Conservation (phyloP, 2,329 filamentous ascomycete genomes). For the Chaetomiaceae sp. region DNA sequence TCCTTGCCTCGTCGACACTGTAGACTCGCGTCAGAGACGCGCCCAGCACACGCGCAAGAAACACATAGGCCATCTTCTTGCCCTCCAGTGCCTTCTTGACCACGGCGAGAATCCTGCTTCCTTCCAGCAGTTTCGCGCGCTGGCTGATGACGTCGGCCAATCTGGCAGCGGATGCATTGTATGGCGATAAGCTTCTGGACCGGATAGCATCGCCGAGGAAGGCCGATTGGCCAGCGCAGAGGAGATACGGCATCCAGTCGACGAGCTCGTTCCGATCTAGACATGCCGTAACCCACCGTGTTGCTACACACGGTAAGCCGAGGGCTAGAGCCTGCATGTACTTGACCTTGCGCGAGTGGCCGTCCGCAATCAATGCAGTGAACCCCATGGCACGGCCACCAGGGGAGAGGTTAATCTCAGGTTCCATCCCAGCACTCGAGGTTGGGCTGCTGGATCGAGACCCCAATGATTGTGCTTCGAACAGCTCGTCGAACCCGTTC, state of each 20-base stretch:
- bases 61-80: conserved; percentile 68
- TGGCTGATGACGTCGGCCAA: conserved; percentile 54
- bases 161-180: conserved; percentile 52
- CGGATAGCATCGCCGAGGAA: conserved; percentile 73
- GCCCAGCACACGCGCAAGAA: conserved; percentile 74
- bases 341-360: conserved; percentile 80
- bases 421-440: conserved; percentile 25
- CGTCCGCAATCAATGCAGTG: conserved; percentile 78
- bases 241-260: conserved; percentile 75
- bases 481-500: conserved; percentile 77
- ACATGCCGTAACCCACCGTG: conserved; percentile 75
- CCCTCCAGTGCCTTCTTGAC: conserved; percentile 56
- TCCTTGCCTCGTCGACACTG: conserved; percentile 61
- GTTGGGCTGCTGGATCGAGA: conserved; percentile 30
- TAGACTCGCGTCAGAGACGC: conserved; percentile 64
- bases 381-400: conserved; percentile 61
- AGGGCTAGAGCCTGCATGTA: conserved; percentile 93
- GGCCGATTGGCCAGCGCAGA: conserved; percentile 76
- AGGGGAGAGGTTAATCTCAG: conserved; percentile 50
- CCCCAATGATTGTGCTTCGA: conserved; percentile 47
- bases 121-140: conserved; percentile 60
- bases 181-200: conserved; percentile 64
- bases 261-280: conserved; percentile 57
- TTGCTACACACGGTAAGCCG: conserved; percentile 78
- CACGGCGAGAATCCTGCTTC: conserved; percentile 67